Evolutionary conservation across 768 basidiomycete genomes (phyloP), one percentile per base, ranked within the genome.

Genomic region (Mycena epipterygia): DNA sequence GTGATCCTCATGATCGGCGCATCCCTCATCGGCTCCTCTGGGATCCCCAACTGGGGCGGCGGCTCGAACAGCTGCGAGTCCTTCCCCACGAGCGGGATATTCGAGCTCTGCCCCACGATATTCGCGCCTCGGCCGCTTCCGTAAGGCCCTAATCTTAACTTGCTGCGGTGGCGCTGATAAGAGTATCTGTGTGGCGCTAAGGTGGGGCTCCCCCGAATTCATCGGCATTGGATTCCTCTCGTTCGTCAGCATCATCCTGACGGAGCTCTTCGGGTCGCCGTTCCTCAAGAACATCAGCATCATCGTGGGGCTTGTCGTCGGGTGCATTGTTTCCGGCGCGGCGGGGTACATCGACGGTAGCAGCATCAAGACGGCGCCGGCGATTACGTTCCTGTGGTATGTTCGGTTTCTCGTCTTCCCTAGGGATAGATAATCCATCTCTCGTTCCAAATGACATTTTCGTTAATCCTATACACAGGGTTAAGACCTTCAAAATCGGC

Each of bases 201-300:
- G 89, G 7, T 96, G 93, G 93, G 95, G 93, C 12, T 91, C 91
- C 0, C 91, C 95, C 0, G 87, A 95, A 76, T 94, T 94, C 81
- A 92, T 95, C 53, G 95, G 95, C 5, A 88, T 97, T 29, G 95
- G 95, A 0, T 96, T 97, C 85, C 84, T 96, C 32, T 91, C 91
- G 0, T 96, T 95, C 80, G 75, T 90, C 55, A 85, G 88, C 13
- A 95, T 95, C 74, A 87, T 95, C 74, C 77, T 95, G 30, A 91
- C 91, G 0, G 94, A 96, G 77, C 80, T 95, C 23, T 94, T 95
- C 72, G 95, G 95, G 9, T 91, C 90, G 5, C 95, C 94, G 0
- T 96, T 96, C 84, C 79, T 96, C 76, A 92, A 93, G 81, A 95
- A 95, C 74, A 87, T 89, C 63, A 91, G 90, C 32, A 90, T 94